Base-by-base conservation (phyloP, 208 protist genomes). In the Spongospora subterranea region DNA sequence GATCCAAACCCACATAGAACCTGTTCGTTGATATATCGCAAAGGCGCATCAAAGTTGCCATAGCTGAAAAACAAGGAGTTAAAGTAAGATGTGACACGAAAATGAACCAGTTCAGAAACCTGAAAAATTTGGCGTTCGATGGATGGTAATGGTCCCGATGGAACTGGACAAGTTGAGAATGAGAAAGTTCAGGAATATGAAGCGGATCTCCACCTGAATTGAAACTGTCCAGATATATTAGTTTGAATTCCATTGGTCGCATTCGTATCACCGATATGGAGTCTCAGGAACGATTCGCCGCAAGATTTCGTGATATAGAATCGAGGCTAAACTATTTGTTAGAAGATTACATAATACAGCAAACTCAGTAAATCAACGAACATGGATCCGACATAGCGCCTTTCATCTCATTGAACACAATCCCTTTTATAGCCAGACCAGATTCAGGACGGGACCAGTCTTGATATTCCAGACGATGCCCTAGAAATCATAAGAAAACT, bases 351-450 rank as follows among this genome's bases (percentile, higher is more conserved):
- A 0, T 0, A 38, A n/a, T 60, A 64, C 41, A 90, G 65, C 38
- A 92, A 32, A 20, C 0, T 13, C 43, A 35, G 60, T 1, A 90
- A 46, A 13, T 39, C 6, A 0, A 88, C 40, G 0, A 17, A 90
- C 0, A 50, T 43, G 11, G 90, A 89, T 45, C 89, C 50, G 45
- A 91, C 65, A 66, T 89, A 93, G 24, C 82, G 46, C 93, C 93
- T 88, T 93, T 88, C 93, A 95, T 94, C 89, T 95, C 94, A 89
- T 94, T 94, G 88, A 92, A 94, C 6, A 95, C 94, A 29, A 94
- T 71, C 50, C 94, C 94, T 35, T 90, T 91, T 45, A 92, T 45
- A 64, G 43, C 53, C 39, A 94, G 46, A 39, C 54, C 43, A 45
- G 88, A 89, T 0, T 91, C n/a, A 6, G 71, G 71, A 43, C n/a